These are phyloP conservation scores for Saitozyma sp. DNA, from an alignment of 768 basidiomycete species.

Conservation along the genomic window DNA sequence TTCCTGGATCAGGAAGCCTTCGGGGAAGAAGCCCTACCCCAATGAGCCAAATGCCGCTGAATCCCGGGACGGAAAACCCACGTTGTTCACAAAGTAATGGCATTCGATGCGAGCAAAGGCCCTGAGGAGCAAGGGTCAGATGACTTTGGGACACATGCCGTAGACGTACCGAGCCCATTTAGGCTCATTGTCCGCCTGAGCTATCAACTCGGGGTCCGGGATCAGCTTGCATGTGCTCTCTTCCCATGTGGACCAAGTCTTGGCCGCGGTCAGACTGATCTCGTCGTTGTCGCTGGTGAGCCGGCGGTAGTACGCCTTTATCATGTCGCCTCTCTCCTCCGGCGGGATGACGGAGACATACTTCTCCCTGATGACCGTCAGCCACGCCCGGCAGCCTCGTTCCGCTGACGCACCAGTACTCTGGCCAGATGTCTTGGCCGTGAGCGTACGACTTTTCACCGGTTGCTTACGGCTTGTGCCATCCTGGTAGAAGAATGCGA, in stretches of 20 bases:
- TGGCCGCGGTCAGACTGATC: conserved; percentile 68
- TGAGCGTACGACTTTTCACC: neutral
- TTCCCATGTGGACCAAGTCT: conserved; percentile 91
- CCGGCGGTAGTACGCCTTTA: conserved; percentile 78
- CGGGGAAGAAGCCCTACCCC: conserved; percentile 67
- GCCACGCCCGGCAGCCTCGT: neutral
- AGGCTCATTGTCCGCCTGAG: conserved; percentile 4
- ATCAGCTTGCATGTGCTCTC: conserved; percentile 13
- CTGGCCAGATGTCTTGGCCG: conserved; percentile 61
- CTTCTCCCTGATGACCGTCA: conserved; percentile 64
- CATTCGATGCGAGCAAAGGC: conserved; percentile 57
- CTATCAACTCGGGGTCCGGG: conserved; percentile 4
- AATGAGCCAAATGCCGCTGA: neutral
- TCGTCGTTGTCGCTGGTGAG: conserved; percentile 71
- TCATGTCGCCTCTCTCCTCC: conserved; percentile 72
- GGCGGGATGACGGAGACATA: conserved; percentile 79
- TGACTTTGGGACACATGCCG: neutral
- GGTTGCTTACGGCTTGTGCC: conserved; percentile 57
- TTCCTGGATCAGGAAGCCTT: conserved; percentile 78
- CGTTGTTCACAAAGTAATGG: conserved; percentile 83
- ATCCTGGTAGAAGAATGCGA: conserved; percentile 89
- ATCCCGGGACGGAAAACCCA: conserved; percentile 44
- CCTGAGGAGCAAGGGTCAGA: conserved; percentile 3
- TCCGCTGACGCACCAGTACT: conserved; percentile 67
- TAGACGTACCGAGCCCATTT: conserved; percentile 9